Conservation (phyloP, 1,284 basidiomycete genomes). For the Agaricales sp. region DNA sequence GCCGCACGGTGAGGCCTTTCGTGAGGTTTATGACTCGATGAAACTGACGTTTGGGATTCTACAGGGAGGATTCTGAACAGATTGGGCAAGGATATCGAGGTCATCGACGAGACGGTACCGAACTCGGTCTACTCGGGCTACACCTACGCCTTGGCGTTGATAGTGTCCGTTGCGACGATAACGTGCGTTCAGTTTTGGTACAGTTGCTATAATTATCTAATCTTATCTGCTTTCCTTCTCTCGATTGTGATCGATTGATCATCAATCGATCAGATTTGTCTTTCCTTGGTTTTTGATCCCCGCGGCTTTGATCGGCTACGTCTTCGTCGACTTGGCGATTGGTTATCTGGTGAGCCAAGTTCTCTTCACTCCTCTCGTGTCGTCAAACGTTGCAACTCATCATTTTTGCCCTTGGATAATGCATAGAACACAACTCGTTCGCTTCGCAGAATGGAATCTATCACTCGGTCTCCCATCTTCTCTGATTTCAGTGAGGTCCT, state of each 20-base stretch:
- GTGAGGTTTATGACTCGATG: no score
- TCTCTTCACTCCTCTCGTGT: slow-evolving; percentile 31
- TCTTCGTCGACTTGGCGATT: slow-evolving; percentile 39
- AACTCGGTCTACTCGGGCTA: slow-evolving; percentile 21
- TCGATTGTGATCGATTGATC: no score
- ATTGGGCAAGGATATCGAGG: slow-evolving; percentile 22
- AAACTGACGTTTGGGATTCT: no score
- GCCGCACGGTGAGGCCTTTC: no score
- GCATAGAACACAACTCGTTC: slow-evolving; percentile 41
- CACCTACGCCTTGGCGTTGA: slow-evolving; percentile 12
- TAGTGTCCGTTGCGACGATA: slow-evolving; percentile 16
- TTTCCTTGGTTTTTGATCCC: slow-evolving; percentile 54
- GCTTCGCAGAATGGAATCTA: slow-evolving; percentile 72
- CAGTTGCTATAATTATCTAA: slow-evolving; percentile 21
- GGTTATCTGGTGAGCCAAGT: slow-evolving; percentile 45
- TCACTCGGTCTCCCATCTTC: slow-evolving; percentile 61
- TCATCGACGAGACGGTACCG: not conserved
- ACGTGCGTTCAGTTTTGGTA: slow-evolving; percentile 34
- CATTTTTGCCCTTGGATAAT: slow-evolving; percentile 38
- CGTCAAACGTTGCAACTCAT: slow-evolving; percentile 23
- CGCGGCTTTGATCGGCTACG: slow-evolving; percentile 37
- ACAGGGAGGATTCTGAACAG: slow-evolving; percentile 28
- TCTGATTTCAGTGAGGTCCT: slow-evolving; percentile 74
- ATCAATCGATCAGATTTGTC: no score
- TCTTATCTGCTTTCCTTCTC: not conserved